Evolutionary conservation across 345 rosid species (phyloP).

Genomic region (Pelargonium nanum): DNA sequence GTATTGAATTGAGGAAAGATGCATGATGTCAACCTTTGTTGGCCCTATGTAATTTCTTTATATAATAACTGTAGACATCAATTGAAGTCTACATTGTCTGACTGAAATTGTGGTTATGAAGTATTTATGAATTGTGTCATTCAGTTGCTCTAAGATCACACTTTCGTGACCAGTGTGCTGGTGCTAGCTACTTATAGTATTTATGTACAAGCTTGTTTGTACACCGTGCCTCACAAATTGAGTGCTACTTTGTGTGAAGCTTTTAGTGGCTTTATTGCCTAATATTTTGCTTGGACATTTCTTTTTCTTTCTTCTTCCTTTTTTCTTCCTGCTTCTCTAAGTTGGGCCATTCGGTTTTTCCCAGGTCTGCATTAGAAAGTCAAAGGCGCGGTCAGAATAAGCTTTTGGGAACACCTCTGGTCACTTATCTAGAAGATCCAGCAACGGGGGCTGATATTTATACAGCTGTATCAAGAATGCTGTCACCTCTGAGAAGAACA

Average conservation of each 20-base stretch:
- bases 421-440: constrained; percentile 44
- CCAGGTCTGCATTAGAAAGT: constrained; percentile 33
- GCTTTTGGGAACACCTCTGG: constrained; percentile 62
- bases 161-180: too few relatives aligned
- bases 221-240: too few relatives aligned
- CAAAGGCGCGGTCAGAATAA: constrained; percentile 33
- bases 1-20: background rate
- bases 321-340: constrained; percentile 4
- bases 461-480: constrained; percentile 32
- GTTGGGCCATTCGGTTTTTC: constrained; percentile 3
- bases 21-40: too few relatives aligned
- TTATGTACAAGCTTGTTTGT: too few relatives aligned
- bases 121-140: too few relatives aligned
- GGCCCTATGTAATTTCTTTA: too few relatives aligned
- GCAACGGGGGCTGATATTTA: constrained; percentile 56
- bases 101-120: too few relatives aligned
- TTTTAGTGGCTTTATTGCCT: background rate
- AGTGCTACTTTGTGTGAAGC: too few relatives aligned
- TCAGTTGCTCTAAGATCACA: too few relatives aligned
- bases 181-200: too few relatives aligned
- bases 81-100: too few relatives aligned
- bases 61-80: too few relatives aligned
- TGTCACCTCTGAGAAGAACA: constrained; percentile 55
- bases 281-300: background rate
- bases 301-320: background rate